Evolutionary conservation across 2,329 filamentous ascomycete species (phyloP).

Genomic region (Sarocladium kiliense): DNA sequence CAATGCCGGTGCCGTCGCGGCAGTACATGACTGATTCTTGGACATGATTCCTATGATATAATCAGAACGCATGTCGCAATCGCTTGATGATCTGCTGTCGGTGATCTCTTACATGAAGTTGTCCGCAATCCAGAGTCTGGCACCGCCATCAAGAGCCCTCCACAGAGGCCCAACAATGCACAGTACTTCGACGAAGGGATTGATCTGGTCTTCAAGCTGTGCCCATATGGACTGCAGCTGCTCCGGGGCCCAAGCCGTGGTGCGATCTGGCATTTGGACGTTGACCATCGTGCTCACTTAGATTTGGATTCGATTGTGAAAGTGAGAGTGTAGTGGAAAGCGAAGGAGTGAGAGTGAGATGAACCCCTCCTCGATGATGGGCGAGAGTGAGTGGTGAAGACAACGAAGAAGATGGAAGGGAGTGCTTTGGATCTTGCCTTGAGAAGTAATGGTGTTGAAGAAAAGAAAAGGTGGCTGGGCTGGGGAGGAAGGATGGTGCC

Average conservation of each 20-base stretch:
- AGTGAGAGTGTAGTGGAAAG: too few relatives aligned
- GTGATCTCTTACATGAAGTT: conserved; percentile 7
- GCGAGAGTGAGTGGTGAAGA: too few relatives aligned
- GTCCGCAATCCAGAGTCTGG: conserved; percentile 4
- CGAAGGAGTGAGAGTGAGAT: too few relatives aligned
- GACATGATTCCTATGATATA: conserved; percentile 14
- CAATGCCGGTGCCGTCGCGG: conserved; percentile 19
- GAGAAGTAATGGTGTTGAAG: too few relatives aligned
- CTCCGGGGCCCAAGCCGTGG: neutral
- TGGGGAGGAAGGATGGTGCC: too few relatives aligned
- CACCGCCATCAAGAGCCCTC: conserved; percentile 1
- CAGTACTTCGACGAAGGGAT: conserved; percentile 5
- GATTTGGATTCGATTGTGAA: too few relatives aligned
- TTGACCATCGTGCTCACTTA: neutral
- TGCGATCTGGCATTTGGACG: neutral
- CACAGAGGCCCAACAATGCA: neutral
- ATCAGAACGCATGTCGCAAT: too few relatives aligned
- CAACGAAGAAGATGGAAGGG: too few relatives aligned
- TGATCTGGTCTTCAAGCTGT: conserved; percentile 5
- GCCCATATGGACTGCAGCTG: neutral
- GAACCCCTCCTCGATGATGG: too few relatives aligned
- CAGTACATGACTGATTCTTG: conserved; percentile 20
- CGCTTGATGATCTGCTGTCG: neutral
- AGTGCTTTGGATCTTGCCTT: too few relatives aligned
- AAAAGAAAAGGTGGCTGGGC: too few relatives aligned